Conservation (phyloP, 768 basidiomycete species). For the Psilocybe cyanescens region DNA sequence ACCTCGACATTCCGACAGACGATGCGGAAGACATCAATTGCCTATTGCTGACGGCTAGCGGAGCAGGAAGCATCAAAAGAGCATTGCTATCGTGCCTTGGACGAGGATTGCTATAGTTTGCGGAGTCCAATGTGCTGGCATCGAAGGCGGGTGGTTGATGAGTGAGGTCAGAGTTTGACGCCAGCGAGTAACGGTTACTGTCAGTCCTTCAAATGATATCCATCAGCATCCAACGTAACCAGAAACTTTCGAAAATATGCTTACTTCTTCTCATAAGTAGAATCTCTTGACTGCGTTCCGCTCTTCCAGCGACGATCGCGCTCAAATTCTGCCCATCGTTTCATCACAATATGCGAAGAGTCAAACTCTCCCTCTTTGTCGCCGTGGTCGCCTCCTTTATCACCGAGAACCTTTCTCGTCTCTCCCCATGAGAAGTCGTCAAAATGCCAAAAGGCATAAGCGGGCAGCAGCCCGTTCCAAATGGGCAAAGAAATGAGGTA, state of each 20-base stretch:
- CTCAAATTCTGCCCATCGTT: slow-evolving; percentile 98
- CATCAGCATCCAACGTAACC: slow-evolving; percentile 14
- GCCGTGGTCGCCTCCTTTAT: slow-evolving; percentile 70
- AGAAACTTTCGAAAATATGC: slow-evolving; percentile 28
- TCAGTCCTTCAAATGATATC: slow-evolving; percentile 30
- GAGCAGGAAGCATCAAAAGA: slow-evolving; percentile 75
- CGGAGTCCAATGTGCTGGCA: slow-evolving; percentile 65
- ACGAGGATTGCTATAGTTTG: slow-evolving; percentile 45
- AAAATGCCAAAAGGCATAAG: slow-evolving; percentile 99
- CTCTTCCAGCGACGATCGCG: slow-evolving; percentile 92
- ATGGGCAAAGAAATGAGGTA: slow-evolving; percentile 93
- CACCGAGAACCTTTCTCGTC: slow-evolving; percentile 83
- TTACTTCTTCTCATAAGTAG: slow-evolving; percentile 76
- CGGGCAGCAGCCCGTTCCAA: slow-evolving; percentile 96
- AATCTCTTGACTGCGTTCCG: slow-evolving; percentile 82
- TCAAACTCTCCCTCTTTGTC: slow-evolving; percentile 99
- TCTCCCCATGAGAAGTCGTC: slow-evolving; percentile 99
- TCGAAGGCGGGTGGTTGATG: slow-evolving; percentile 58
- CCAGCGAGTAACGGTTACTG: slow-evolving; percentile 71
- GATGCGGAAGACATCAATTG: slow-evolving; percentile 53
- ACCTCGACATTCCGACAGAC: slow-evolving; percentile 45
- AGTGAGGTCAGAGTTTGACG: slow-evolving; percentile 78
- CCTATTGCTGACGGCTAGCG: slow-evolving; percentile 61
- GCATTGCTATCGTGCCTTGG: slow-evolving; percentile 72
- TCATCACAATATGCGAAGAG: slow-evolving; percentile 96